Percentiles rank a stretch among this genome's conserved stretches.
These are phyloP conservation scores for Lactarius vividus DNA, from an alignment of 768 basidiomycete species.

Conservation along the genomic window DNA sequence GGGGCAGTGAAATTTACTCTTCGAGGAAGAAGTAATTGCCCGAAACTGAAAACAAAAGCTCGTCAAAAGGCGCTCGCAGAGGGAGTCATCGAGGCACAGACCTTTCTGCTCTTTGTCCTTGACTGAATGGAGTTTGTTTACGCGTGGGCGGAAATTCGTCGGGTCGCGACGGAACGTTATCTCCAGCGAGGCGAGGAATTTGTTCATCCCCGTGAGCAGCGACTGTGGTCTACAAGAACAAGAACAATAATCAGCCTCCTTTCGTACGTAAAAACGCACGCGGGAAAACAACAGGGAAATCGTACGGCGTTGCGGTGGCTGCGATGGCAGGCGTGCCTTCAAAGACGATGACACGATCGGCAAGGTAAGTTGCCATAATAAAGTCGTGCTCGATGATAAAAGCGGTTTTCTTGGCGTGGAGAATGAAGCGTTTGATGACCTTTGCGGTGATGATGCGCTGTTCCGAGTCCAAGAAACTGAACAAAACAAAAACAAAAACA, in stretches of 20 bases:
- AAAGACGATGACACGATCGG: slow-evolving; percentile 94
- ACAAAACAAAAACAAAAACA: background rate
- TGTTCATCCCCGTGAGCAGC: slow-evolving; percentile 95
- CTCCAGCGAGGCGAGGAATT: slow-evolving; percentile 89
- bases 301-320: slow-evolving; percentile 89
- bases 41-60: slow-evolving; percentile 45
- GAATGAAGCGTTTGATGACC: slow-evolving; percentile 97
- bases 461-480: slow-evolving; percentile 94
- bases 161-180: slow-evolving; percentile 99
- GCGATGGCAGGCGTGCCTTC: slow-evolving; percentile 81
- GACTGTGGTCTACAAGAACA: slow-evolving; percentile 74
- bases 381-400: slow-evolving; percentile 99
- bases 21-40: slow-evolving; percentile 95
- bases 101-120: slow-evolving; percentile 89
- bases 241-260: background rate
- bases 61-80: background rate
- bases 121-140: slow-evolving; percentile 81
- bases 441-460: slow-evolving; percentile 98
- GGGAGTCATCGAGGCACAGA: slow-evolving; percentile 36
- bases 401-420: slow-evolving; percentile 95
- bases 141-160: slow-evolving; percentile 86
- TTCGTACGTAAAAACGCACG: background rate
- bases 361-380: slow-evolving; percentile 99
- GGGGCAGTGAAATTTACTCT: slow-evolving; percentile 44
- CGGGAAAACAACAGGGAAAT: slow-evolving; percentile 24